Evolutionary conservation across 805 yeast species (phyloP).

Genomic region (Lachancea quebecensis): DNA sequence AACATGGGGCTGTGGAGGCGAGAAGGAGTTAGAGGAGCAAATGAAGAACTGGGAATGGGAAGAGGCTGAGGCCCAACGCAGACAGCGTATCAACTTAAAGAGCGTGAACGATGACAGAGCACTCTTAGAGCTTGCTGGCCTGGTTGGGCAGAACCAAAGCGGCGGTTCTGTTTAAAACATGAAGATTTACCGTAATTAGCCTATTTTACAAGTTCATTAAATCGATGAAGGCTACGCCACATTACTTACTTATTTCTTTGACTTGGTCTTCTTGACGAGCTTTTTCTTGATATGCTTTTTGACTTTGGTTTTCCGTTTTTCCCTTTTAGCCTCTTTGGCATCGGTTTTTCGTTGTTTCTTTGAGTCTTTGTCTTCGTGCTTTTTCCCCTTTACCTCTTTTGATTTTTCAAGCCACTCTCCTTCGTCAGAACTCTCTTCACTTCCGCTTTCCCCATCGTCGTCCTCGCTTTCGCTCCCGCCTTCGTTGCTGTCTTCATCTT

Average conservation of each 20-base stretch:
- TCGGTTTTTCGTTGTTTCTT: conserved; percentile 69
- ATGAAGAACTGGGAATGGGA: conserved; percentile 86
- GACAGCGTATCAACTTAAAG: conserved; percentile 62
- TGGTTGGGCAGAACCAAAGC: conserved; percentile 43
- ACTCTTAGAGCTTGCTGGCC: conserved; percentile 74
- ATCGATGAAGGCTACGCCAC: neutral
- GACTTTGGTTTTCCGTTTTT: conserved; percentile 73
- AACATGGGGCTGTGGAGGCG: conserved; percentile 88
- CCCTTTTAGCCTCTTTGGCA: conserved; percentile 71
- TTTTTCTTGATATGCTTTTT: conserved; percentile 79
- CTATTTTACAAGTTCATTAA: neutral
- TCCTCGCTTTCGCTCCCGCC: conserved; percentile 27
- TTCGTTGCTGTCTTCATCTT: conserved; percentile 15
- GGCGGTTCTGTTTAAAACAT: conserved; percentile 41
- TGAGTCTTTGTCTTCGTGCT: conserved; percentile 67
- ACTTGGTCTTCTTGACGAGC: conserved; percentile 50
- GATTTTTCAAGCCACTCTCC: conserved; percentile 34
- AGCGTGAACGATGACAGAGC: conserved; percentile 78
- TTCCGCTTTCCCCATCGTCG: conserved; percentile 29
- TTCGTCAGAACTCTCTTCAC: conserved; percentile 32
- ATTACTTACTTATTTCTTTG: conserved; percentile 27
- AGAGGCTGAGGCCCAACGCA: conserved; percentile 70
- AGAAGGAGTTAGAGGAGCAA: conserved; percentile 71
- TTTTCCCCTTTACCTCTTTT: conserved; percentile 56
- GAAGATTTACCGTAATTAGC: neutral